Base-by-base conservation (phyloP, 768 basidiomycete species). In the Tricholoma saponaceum region DNA sequence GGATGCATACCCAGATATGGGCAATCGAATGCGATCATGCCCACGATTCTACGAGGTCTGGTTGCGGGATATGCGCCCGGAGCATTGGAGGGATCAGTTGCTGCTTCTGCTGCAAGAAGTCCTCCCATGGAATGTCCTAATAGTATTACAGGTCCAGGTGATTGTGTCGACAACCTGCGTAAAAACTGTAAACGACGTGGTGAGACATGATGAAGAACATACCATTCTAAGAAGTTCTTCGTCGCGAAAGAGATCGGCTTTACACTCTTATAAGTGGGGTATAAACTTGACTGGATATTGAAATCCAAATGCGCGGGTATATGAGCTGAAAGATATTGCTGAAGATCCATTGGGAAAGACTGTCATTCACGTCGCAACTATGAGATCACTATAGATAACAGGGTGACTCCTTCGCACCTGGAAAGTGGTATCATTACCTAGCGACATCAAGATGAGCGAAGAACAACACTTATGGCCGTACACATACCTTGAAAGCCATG, bases 1-100 rank as follows among this genome's bases (percentile, higher is more conserved):
- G 83, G 83, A 58, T 85, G 83, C 81, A 85, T 81, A 5, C 83
- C 83, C 10, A 85, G 75, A 59, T 76, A 83, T 13, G 83, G 83
- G 0, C 78, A 80, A 64, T 85, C 83, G 61, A 83, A 83, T 5
- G 82, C 82, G n/a, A 85, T 61, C 16, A 85, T 65, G 16, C 80
- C 83, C 2, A 83, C 61, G 39, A 84, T 81, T 5, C 81, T 77
- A 32, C 68, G 72, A 0, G 76, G 73, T 56, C 68, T 72, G 2
- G 68, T 62, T 16, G 65, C 68, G 18, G 57, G 60, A 30, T 68
- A 33, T 14, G 33, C 59, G 56, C 61, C 58, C 26, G 67, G 64
- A 39, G 72, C 70, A 56, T 77, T 78, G 2, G 74, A 76, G 0
- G 67, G 54, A 57, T 79, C 70, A 0, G 76, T 79, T 1, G 80